These are phyloP conservation scores for Botryobasidium botryosum DNA, from an alignment of 768 basidiomycete genomes.

Conservation along the genomic window DNA sequence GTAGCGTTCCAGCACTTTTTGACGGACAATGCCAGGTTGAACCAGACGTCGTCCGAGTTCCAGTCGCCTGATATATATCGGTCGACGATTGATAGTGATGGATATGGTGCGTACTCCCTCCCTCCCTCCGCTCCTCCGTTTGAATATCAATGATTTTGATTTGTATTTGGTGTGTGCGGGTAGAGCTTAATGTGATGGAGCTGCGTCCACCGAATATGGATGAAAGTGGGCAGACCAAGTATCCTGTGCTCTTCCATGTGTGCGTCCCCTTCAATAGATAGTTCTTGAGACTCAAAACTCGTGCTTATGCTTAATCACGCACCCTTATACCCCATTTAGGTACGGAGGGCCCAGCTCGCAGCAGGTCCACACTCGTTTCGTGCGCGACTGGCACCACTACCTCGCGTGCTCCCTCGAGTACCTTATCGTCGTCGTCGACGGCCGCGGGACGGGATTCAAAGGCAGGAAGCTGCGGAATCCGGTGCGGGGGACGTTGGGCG, in stretches of 20 bases:
- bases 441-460: conserved; percentile 84
- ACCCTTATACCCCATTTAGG: conserved; percentile 21
- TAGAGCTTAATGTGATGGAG: conserved; percentile 83
- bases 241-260: conserved; percentile 85
- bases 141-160: not conserved
- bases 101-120: conserved; percentile 40
- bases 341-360: conserved; percentile 90
- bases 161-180: conserved; percentile 9
- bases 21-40: conserved; percentile 51
- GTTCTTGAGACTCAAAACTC: not conserved
- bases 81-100: conserved; percentile 63
- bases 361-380: conserved; percentile 45
- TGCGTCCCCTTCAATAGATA: conserved; percentile 19
- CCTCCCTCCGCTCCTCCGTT: not conserved
- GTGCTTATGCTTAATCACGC: not conserved
- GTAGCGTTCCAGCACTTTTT: conserved; percentile 42
- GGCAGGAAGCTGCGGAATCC: conserved; percentile 73
- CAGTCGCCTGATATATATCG: conserved; percentile 52
- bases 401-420: conserved; percentile 68
- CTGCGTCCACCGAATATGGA: conserved; percentile 87
- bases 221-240: conserved; percentile 85
- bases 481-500: conserved; percentile 78
- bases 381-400: conserved; percentile 75
- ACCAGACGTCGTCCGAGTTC: conserved; percentile 45
- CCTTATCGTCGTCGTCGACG: conserved; percentile 77